phyloP scores from a whole-genome alignment of 345 rosid genomes.

The Citrus glauca region DNA sequence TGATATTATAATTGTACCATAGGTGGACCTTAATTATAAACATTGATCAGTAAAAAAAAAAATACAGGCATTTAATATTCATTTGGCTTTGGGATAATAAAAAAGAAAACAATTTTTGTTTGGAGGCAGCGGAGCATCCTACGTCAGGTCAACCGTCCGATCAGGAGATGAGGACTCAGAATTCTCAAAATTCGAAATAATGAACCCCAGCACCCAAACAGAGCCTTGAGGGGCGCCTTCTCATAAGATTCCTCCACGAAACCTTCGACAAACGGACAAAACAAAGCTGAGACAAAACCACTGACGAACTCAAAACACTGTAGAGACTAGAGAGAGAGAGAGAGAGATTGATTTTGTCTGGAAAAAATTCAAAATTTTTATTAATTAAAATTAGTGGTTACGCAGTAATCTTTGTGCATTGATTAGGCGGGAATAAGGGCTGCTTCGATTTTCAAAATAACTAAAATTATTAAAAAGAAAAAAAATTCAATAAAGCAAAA shows the following conservation, averaged over 20 bases:
- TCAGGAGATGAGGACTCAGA: neutral
- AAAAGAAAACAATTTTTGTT: neutral
- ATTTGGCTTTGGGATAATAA: no score
- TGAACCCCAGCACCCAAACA: neutral
- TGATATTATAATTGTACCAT: no score
- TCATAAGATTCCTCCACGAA: neutral
- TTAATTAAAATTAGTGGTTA: neutral
- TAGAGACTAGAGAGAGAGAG: neutral
- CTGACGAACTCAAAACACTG: neutral
- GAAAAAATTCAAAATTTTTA: neutral
- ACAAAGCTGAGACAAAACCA: neutral
- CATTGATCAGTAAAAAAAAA: no score
- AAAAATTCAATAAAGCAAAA: constrained; percentile 2
- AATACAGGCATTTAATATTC: no score
- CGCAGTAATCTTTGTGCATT: constrained; percentile 10
- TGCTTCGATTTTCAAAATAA: constrained; percentile 23
- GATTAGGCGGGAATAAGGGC: constrained; percentile 34
- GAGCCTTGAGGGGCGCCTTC: neutral
- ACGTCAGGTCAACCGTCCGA: neutral
- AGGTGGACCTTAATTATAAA: no score
- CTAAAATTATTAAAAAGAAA: neutral
- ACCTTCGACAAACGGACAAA: neutral
- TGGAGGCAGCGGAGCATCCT: neutral
- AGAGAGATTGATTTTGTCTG: neutral
- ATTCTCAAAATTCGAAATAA: neutral